A percentile compares a stretch with the other conserved stretches of the same genome.
phyloP scores from a whole-genome alignment of 352 stramenopile genomes.

The Globisporangium cederbergense region DNA sequence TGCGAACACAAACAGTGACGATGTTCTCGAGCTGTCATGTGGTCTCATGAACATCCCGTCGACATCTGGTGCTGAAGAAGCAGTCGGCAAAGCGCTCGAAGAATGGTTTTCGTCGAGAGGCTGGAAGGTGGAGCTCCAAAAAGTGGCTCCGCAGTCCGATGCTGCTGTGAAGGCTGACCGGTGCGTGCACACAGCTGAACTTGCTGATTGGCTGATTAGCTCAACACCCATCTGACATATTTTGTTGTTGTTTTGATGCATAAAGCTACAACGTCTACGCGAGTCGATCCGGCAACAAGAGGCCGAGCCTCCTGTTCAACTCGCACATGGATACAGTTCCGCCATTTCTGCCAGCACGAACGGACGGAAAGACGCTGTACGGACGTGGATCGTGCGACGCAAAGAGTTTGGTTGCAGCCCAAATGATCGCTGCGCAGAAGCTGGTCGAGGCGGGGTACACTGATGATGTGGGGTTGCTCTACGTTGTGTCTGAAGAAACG shows the following conservation, averaged over 20 bases:
- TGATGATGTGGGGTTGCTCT: constrained; percentile 70
- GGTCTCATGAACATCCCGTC: constrained; percentile 69
- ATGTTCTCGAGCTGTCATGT: constrained; percentile 60
- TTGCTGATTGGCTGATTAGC: constrained; percentile 30
- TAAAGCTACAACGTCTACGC: constrained; percentile 76
- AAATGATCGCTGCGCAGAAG: constrained; percentile 77
- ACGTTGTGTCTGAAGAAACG: constrained; percentile 86
- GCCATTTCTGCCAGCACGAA: constrained; percentile 59
- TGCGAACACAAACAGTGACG: constrained; percentile 51
- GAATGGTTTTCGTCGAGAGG: constrained; percentile 61
- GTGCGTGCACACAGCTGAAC: constrained; percentile 18
- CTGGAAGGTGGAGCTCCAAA: constrained; percentile 76
- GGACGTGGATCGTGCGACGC: constrained; percentile 82
- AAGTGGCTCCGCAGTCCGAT: constrained; percentile 58
- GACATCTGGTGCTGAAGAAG: constrained; percentile 70
- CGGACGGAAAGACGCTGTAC: constrained; percentile 62
- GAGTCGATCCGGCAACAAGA: constrained; percentile 48
- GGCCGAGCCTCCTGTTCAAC: constrained; percentile 73
- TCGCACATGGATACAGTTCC: constrained; percentile 87
- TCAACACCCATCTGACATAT: not conserved
- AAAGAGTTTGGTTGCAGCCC: constrained; percentile 78
- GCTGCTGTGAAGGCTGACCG: constrained; percentile 53
- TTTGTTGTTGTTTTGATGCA: not conserved
- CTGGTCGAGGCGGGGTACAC: constrained; percentile 53
- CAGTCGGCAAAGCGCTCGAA: constrained; percentile 60